Conservation (phyloP, 2,329 filamentous ascomycete species). For the Xylariales sp. region DNA sequence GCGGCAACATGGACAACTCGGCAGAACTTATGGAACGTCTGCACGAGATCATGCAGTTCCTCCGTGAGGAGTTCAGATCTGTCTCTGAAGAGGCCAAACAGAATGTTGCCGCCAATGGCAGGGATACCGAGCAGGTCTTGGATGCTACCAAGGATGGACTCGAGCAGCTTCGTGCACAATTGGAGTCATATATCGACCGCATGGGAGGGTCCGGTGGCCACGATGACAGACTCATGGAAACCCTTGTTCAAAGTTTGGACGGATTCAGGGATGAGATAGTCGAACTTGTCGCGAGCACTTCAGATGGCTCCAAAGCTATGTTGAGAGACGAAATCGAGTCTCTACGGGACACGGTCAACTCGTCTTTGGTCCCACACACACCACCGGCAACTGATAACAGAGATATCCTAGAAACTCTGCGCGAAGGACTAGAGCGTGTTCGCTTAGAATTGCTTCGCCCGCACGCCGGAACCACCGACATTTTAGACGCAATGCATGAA, state of each 20-base stretch:
- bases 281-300: slow-evolving; percentile 48
- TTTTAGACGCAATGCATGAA: slow-evolving; percentile 85
- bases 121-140: slow-evolving; percentile 82
- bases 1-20: slow-evolving; percentile 30
- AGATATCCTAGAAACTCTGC: slow-evolving; percentile 68
- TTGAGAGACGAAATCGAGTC: slow-evolving; percentile 81
- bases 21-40: slow-evolving; percentile 52
- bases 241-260: slow-evolving; percentile 61
- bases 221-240: slow-evolving; percentile 74
- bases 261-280: slow-evolving; percentile 64
- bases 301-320: slow-evolving; percentile 56
- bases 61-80: slow-evolving; percentile 55
- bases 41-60: slow-evolving; percentile 60
- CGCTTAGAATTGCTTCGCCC: slow-evolving; percentile 69
- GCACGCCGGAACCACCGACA: slow-evolving; percentile 73
- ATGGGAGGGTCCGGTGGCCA: slow-evolving; percentile 65
- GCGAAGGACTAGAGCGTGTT: slow-evolving; percentile 68
- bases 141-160: slow-evolving; percentile 85
- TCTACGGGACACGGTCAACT: slow-evolving; percentile 72
- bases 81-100: slow-evolving; percentile 66
- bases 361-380: slow-evolving; percentile 57
- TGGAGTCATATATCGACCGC: slow-evolving; percentile 76
- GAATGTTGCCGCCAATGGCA: slow-evolving; percentile 72
- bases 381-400: slow-evolving; percentile 42
- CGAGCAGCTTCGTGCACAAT: slow-evolving; percentile 72